Conservation (phyloP, 108 stramenopile species). For the Stephanodiscus minutulus region DNA sequence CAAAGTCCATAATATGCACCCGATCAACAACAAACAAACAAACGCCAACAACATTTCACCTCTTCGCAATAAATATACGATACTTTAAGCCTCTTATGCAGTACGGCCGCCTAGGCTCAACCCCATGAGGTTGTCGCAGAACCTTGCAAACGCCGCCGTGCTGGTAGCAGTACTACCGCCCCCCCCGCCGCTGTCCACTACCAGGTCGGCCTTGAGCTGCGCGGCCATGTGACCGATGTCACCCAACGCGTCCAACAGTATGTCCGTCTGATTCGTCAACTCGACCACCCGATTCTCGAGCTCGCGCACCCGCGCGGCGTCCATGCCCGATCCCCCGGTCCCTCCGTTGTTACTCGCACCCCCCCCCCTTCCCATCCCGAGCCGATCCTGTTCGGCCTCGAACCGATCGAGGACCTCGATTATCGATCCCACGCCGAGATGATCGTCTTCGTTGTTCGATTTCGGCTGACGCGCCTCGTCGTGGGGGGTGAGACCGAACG, state of each 20-base stretch:
- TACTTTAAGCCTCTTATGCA: no score
- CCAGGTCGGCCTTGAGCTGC: slow-evolving; percentile 43
- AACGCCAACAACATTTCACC: no score
- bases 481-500: slow-evolving; percentile 84
- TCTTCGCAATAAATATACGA: no score
- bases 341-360: slow-evolving; percentile 14
- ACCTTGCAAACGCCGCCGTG: slow-evolving; percentile 38
- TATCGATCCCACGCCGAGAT: slow-evolving; percentile 70
- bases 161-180: no score
- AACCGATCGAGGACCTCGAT: slow-evolving; percentile 79
- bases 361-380: slow-evolving; percentile 26
- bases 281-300: slow-evolving; percentile 38
- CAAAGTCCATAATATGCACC: no score
- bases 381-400: slow-evolving; percentile 67
- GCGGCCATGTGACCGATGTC: slow-evolving; percentile 39
- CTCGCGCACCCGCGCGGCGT: slow-evolving; percentile 40
- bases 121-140: slow-evolving; percentile 48
- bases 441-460: slow-evolving; percentile 34
- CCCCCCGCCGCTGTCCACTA: slow-evolving; percentile 25
- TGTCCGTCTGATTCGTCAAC: slow-evolving; percentile 34
- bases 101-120: slow-evolving; percentile 21
- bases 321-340: no score
- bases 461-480: slow-evolving; percentile 75
- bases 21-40: no score
- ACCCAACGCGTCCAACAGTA: slow-evolving; percentile 15